A percentile compares a stretch with the other conserved stretches of the same genome.
Conservation (phyloP, 1,284 basidiomycete genomes). For the Melampsora abietis-canadensis region DNA sequence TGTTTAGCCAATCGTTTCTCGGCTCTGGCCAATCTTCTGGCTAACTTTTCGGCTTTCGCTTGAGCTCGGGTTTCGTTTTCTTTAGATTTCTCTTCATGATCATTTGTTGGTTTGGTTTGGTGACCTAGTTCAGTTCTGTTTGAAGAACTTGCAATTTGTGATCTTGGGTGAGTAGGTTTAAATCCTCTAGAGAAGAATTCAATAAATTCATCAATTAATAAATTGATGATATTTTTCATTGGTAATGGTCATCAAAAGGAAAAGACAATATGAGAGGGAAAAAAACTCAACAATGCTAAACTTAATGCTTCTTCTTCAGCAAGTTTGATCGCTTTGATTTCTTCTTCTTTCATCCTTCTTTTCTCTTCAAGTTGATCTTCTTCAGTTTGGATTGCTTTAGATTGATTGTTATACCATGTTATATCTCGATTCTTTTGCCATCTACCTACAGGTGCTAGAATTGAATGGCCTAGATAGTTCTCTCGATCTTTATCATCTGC, state of each 20-base stretch:
- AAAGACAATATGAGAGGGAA: constrained; percentile 1
- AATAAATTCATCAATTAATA: too few species aligned
- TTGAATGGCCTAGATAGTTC: constrained; percentile 85
- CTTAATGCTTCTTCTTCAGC: constrained; percentile 79
- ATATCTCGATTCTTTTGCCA: constrained; percentile 68
- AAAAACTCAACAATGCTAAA: constrained; percentile 64
- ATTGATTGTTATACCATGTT: constrained; percentile 22
- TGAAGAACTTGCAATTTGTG: constrained; percentile 14
- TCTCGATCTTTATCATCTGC: constrained; percentile 85
- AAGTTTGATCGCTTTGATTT: constrained; percentile 75
- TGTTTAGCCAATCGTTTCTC: neutral
- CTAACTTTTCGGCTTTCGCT: constrained; percentile 27
- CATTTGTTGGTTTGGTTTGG: neutral
- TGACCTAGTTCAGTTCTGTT: constrained; percentile 14
- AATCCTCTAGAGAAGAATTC: constrained; percentile 23
- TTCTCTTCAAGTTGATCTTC: constrained; percentile 52
- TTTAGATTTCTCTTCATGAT: neutral
- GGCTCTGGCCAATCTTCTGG: neutral
- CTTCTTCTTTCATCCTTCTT: constrained; percentile 56
- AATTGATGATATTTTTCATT: too few species aligned
- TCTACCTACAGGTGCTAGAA: constrained; percentile 84
- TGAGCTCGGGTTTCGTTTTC: neutral
- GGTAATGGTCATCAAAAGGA: neutral
- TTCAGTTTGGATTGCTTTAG: constrained; percentile 56
- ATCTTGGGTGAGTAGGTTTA: constrained; percentile 22